Base-by-base conservation (phyloP, 768 basidiomycete genomes). In the Hygrocybe punicea region DNA sequence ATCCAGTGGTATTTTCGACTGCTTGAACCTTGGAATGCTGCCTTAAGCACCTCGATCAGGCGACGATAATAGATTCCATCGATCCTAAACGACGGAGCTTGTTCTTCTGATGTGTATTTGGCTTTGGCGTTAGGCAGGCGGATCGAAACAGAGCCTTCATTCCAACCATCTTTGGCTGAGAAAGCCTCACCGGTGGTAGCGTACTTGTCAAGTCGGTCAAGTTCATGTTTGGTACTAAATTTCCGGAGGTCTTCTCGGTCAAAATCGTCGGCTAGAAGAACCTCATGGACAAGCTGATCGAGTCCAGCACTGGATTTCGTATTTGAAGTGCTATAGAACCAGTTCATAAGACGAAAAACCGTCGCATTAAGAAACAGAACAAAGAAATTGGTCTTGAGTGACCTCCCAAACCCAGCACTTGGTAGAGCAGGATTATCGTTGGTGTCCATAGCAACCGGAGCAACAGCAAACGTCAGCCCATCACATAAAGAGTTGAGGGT, bases 1-100 rank as follows among this genome's bases (percentile, higher is more conserved):
- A 58, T 63, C 1, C 52, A 21, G 25, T 63, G 60, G 36, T 58
- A 62, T 2, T 49, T 34, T 13, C 55, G 37, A 8, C 62, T 56
- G 0, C 54, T 42, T 3, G 61, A 42, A 6, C 55, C 51, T 21
- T 67, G 21, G 29, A 67, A 60, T 1, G 62, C 60, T 10, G 60
- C 53, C 6, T 58, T 47, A 14, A 74, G 60, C 10, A 71, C 59
- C 1, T 67, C 65, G 1, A 58, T 29, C 2, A 73, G 59, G 0
- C 51, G 53, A 0, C 71, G 67, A 37, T 72, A 63, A 42, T 61
- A 60, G 4, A 78, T 35, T 10, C 67, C 68, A 1, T 52, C 34
- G 16, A 79, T 63, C 9, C 62, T 52, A 42, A 75, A 68, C 2
- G 53, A 51, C 0, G 71, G 73, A 6, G 73, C 71, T 16, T 58